These are phyloP conservation scores for Trichoderma lentiforme DNA, from an alignment of 2,329 filamentous ascomycete genomes.

Conservation along the genomic window DNA sequence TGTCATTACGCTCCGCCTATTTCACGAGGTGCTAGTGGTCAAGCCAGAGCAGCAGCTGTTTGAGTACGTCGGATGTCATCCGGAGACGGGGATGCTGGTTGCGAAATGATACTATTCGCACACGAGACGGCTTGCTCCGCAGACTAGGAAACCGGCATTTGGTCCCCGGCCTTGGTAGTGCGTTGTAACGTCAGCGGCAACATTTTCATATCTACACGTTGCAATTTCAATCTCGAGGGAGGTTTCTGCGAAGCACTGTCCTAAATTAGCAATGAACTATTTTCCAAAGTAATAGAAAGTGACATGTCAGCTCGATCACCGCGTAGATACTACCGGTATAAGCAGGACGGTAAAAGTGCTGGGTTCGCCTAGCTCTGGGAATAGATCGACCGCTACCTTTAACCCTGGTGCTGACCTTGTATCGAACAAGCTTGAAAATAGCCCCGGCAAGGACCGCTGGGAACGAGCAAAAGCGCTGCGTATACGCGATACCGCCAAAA, in stretches of 20 bases:
- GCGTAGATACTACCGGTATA: not conserved
- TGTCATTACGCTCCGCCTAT: conserved; percentile 33
- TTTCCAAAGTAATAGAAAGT: not conserved
- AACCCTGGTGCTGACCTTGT: not conserved
- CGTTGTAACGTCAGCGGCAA: not conserved
- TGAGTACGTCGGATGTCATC: conserved; percentile 42
- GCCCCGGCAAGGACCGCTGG: not conserved
- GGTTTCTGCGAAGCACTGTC: not conserved
- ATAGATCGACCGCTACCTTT: not conserved
- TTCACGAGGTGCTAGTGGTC: conserved; percentile 41
- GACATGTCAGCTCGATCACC: not conserved
- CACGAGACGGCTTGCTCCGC: not conserved
- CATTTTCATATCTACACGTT: not conserved
- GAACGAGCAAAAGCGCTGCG: not conserved
- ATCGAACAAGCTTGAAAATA: not conserved
- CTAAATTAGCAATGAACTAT: not conserved
- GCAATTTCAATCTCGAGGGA: not conserved
- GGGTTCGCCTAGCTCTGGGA: not conserved
- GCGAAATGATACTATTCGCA: not conserved
- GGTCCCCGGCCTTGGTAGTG: not conserved
- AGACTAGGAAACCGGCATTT: not conserved
- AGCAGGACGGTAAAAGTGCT: not conserved
- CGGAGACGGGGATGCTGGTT: conserved; percentile 32
- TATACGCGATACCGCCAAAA: not conserved
- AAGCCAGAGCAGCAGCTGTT: conserved; percentile 39